A percentile compares a stretch with the other conserved stretches of the same genome.
Conservation (phyloP, 768 basidiomycete species). For the Mycena floridula region DNA sequence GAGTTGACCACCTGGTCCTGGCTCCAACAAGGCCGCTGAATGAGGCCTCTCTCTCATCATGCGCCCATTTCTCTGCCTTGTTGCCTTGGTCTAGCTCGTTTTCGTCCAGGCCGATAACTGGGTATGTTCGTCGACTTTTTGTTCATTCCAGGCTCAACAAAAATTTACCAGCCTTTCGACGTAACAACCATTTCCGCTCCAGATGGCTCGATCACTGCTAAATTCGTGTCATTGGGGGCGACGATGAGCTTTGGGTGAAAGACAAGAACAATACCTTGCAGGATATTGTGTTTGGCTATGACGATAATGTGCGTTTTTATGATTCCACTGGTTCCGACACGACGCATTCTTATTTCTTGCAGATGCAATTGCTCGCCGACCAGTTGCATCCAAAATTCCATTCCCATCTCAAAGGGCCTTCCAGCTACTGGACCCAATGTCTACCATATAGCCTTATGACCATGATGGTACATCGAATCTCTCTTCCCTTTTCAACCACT, state of each 20-base stretch:
- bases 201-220: conserved; percentile 52
- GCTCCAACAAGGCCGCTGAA: too few species aligned
- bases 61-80: not conserved
- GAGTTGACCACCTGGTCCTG: too few species aligned
- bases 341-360: not conserved
- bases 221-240: conserved; percentile 51
- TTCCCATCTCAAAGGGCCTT: conserved; percentile 42
- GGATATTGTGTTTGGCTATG: conserved; percentile 55
- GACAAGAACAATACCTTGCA: conserved; percentile 40
- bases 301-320: conserved; percentile 38
- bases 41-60: too few species aligned
- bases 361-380: conserved; percentile 36
- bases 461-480: conserved; percentile 29
- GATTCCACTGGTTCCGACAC: not conserved
- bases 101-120: not conserved
- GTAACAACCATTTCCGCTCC: conserved; percentile 39
- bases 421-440: conserved; percentile 36
- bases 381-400: conserved; percentile 45
- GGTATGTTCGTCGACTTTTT: not conserved
- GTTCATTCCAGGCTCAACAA: not conserved
- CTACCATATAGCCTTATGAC: conserved; percentile 46
- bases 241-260: conserved; percentile 50
- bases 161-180: conserved; percentile 41
- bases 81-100: not conserved
- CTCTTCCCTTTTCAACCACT: not conserved